A percentile compares a stretch with the other conserved stretches of the same genome.
These are phyloP conservation scores for Hemisphaericaspora nanyangensis DNA, from an alignment of 805 yeast genomes.

Conservation along the genomic window DNA sequence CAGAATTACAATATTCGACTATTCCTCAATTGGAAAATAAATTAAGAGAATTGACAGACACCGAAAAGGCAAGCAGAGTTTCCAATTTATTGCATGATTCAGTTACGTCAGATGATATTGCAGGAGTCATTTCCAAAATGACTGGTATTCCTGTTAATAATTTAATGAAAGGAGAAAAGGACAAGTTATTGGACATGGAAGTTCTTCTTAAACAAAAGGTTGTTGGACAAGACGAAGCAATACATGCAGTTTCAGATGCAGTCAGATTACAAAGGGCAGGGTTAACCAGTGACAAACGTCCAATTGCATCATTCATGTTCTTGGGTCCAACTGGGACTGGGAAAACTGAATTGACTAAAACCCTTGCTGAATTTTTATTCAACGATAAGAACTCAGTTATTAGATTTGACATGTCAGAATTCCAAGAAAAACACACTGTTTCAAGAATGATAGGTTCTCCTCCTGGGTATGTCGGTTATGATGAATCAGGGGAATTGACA, in stretches of 20 bases:
- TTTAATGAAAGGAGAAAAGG: constrained; percentile 91
- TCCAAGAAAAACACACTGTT: constrained; percentile 90
- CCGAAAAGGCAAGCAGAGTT: constrained; percentile 24
- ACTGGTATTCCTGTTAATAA: constrained; percentile 94
- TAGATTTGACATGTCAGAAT: constrained; percentile 96
- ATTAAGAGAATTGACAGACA: constrained; percentile 44
- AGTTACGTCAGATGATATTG: constrained; percentile 91
- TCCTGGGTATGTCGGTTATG: constrained; percentile 96
- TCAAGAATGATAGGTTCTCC: constrained; percentile 95
- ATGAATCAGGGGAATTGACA: constrained; percentile 92
- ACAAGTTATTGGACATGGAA: constrained; percentile 86
- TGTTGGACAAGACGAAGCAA: constrained; percentile 95
- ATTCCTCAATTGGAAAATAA: constrained; percentile 75
- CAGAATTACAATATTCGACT: constrained; percentile 80
- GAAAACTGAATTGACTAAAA: constrained; percentile 91
- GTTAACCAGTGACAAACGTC: constrained; percentile 87
- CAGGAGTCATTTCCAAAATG: constrained; percentile 86
- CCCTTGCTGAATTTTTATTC: constrained; percentile 86
- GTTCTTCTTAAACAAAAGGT: constrained; percentile 70
- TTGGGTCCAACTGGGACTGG: constrained; percentile 99
- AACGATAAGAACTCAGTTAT: constrained; percentile 84
- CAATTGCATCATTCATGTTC: constrained; percentile 95
- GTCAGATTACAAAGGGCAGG: constrained; percentile 97
- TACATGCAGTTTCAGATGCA: constrained; percentile 84
- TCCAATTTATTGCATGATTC: constrained; percentile 72